Evolutionary conservation across 2,329 filamentous ascomycete genomes (phyloP).

Genomic region (Cladosporium velox): DNA sequence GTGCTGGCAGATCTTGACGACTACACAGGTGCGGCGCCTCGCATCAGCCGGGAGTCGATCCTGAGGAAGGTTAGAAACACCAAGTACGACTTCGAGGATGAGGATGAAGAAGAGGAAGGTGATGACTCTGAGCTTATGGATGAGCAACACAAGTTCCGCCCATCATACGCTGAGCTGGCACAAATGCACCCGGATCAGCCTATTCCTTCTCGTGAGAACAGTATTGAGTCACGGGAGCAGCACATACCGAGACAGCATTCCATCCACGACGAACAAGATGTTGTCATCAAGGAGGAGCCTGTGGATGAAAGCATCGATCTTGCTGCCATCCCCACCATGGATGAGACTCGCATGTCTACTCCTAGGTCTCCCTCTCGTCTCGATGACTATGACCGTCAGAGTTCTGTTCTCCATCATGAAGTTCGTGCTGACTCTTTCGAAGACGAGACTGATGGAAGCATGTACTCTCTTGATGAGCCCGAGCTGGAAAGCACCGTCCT

Average conservation of each 20-base stretch:
- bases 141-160: conserved; percentile 28
- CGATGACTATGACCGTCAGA: conserved; percentile 46
- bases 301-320: conserved; percentile 63
- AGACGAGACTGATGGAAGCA: conserved; percentile 57
- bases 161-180: conserved; percentile 50
- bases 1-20: conserved; percentile 36
- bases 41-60: conserved; percentile 92
- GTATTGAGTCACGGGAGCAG: conserved; percentile 32
- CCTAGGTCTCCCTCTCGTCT: conserved; percentile 49
- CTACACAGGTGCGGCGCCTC: conserved; percentile 56
- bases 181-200: conserved; percentile 82
- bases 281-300: conserved; percentile 65
- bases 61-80: conserved; percentile 77
- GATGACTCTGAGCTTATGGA: conserved; percentile 61
- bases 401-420: conserved; percentile 59
- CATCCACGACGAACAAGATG: conserved; percentile 62
- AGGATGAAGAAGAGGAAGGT: conserved; percentile 44
- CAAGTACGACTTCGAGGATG: conserved; percentile 52
- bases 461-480: conserved; percentile 51
- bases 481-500: conserved; percentile 37
- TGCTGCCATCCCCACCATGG: conserved; percentile 59
- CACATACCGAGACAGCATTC: conserved; percentile 49
- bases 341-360: conserved; percentile 55
- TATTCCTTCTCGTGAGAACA: conserved; percentile 80
- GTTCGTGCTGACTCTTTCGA: conserved; percentile 40